Evolutionary conservation across 2,329 filamentous ascomycete species (phyloP).

Genomic region (Colletotrichum sp.): DNA sequence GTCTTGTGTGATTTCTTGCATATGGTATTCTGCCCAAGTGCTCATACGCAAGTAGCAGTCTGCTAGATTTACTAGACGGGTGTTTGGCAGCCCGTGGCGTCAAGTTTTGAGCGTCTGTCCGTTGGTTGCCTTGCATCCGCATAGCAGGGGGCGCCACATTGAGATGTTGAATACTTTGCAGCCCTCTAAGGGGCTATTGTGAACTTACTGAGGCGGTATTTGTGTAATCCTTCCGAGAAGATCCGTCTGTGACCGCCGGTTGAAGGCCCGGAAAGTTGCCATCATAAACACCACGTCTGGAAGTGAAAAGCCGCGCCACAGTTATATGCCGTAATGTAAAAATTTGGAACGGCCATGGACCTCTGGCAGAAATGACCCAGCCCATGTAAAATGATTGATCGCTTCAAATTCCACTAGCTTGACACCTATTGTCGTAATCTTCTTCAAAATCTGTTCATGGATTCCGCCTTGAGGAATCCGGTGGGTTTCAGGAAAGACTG

Average conservation of each 20-base stretch:
- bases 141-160: not conserved
- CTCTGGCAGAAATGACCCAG: too few relatives aligned
- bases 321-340: too few relatives aligned
- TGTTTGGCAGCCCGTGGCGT: not conserved
- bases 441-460: too few relatives aligned
- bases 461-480: too few relatives aligned
- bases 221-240: not conserved
- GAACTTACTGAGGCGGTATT: not conserved
- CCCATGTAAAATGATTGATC: too few relatives aligned
- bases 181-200: rapidly evolving
- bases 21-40: not conserved
- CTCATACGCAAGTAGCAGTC: not conserved
- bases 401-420: too few relatives aligned
- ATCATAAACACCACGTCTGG: too few relatives aligned
- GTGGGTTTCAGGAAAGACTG: too few relatives aligned
- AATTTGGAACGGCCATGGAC: too few relatives aligned
- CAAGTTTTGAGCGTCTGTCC: not conserved
- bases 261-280: not conserved
- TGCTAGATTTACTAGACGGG: not conserved
- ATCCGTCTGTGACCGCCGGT: not conserved
- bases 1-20: not conserved
- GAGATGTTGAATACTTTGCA: not conserved
- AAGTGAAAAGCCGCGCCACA: too few relatives aligned
- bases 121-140: not conserved
- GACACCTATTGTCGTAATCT: too few relatives aligned